Percentiles rank a stretch among this genome's conserved stretches.
Conservation (phyloP, 805 yeast genomes). For the Metschnikowia lachancei region DNA sequence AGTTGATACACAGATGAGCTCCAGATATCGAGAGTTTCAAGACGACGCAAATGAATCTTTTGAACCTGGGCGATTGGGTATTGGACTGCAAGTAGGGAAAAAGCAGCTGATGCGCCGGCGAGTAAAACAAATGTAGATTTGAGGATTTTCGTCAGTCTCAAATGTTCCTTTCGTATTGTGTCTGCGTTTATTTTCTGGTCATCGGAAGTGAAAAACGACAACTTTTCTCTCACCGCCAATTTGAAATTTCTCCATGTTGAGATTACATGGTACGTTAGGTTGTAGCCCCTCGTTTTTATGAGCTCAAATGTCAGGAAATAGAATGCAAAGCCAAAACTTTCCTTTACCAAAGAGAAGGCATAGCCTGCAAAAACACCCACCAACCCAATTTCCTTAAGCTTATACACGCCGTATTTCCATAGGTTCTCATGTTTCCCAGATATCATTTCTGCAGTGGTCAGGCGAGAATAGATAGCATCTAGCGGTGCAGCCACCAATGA, state of each 20-base stretch:
- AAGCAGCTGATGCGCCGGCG: slow-evolving; percentile 88
- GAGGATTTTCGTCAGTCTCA: slow-evolving; percentile 47
- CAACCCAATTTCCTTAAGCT: slow-evolving; percentile 69
- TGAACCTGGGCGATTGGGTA: slow-evolving; percentile 82
- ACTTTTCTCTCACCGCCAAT: slow-evolving; percentile 22
- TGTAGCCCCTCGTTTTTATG: slow-evolving; percentile 67
- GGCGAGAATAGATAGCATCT: slow-evolving; percentile 85
- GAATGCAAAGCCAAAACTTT: slow-evolving; percentile 76
- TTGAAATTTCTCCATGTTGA: slow-evolving; percentile 43
- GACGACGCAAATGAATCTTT: slow-evolving; percentile 69
- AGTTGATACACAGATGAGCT: slow-evolving; percentile 29
- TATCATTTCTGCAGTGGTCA: slow-evolving; percentile 69
- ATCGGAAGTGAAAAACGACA: slow-evolving; percentile 18
- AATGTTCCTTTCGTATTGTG: slow-evolving; percentile 29
- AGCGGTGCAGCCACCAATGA: slow-evolving; percentile 92
- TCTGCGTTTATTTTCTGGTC: slow-evolving; percentile 17
- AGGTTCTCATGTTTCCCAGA: slow-evolving; percentile 64
- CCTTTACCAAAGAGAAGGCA: slow-evolving; percentile 73
- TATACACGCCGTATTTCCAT: slow-evolving; percentile 72
- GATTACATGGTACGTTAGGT: slow-evolving; percentile 45
- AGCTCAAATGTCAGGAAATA: slow-evolving; percentile 80
- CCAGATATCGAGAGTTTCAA: slow-evolving; percentile 74
- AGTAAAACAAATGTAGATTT: slow-evolving; percentile 67
- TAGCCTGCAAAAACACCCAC: slow-evolving; percentile 90
- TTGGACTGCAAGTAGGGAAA: slow-evolving; percentile 71